Evolutionary conservation across 768 basidiomycete genomes (phyloP).

Genomic region (Kwoniella sp.): DNA sequence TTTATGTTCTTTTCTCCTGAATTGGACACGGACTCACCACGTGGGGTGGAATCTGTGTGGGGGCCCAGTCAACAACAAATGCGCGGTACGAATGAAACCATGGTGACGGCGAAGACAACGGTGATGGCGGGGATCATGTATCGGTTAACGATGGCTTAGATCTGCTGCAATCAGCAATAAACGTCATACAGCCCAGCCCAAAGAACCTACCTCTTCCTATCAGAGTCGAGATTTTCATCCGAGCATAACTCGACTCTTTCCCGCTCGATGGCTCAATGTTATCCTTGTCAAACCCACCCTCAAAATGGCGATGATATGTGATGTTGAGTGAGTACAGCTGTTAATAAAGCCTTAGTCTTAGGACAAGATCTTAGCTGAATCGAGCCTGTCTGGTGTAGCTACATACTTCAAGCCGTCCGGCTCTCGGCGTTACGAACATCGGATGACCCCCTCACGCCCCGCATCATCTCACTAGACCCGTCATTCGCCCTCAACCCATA

Average conservation of each 20-base stretch:
- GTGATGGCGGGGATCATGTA: no score
- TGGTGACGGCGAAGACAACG: background rate
- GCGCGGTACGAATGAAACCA: background rate
- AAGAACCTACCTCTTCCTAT: no score
- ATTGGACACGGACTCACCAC: background rate
- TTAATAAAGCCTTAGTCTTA: background rate
- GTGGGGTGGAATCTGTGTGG: background rate
- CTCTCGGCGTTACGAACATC: conserved; percentile 84
- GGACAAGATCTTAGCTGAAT: no score
- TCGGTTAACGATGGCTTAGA: no score
- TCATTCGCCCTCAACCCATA: conserved; percentile 76
- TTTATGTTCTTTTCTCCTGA: background rate
- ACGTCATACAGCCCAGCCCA: no score
- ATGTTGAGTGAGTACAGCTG: conserved; percentile 45
- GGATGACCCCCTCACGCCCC: conserved; percentile 79
- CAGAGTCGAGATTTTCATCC: no score
- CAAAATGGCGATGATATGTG: conserved; percentile 54
- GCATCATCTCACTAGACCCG: conserved; percentile 77
- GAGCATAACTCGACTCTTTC: background rate
- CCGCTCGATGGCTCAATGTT: background rate
- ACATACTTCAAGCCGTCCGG: conserved; percentile 80
- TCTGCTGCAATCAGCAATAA: no score
- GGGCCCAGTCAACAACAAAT: background rate
- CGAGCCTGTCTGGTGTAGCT: no score
- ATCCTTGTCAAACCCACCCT: background rate